Evolutionary conservation across 2,329 filamentous ascomycete species (phyloP).

Genomic region (Fusarium sp.): DNA sequence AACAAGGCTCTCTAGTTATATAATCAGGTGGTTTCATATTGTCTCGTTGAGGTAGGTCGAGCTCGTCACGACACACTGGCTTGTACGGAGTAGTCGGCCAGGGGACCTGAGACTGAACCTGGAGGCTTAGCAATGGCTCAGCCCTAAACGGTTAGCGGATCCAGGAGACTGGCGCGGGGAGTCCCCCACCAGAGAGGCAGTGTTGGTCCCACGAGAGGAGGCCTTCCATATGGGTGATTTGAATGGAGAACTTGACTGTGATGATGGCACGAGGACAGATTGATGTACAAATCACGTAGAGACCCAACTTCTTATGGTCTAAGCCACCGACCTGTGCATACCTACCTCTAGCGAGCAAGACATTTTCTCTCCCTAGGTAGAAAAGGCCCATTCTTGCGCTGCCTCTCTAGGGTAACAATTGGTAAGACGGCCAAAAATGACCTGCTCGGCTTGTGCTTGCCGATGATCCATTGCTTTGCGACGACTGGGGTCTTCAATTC

Average conservation of each 20-base stretch:
- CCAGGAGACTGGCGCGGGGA: conserved; percentile 26
- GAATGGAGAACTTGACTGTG: neutral
- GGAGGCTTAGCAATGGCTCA: conserved; percentile 27
- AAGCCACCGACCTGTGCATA: neutral
- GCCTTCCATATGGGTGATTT: neutral
- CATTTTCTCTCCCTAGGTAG: neutral
- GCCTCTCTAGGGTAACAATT: neutral
- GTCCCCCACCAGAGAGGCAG: conserved; percentile 29
- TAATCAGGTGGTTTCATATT: neutral
- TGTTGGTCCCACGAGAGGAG: conserved; percentile 6
- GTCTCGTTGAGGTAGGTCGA: neutral
- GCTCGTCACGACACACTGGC: neutral
- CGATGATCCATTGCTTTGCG: neutral
- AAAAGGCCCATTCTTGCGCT: neutral
- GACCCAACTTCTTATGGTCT: neutral
- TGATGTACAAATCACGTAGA: neutral
- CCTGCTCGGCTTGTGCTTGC: conserved; percentile 28
- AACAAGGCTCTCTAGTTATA: neutral
- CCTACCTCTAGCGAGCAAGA: neutral
- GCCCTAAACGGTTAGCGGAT: conserved; percentile 20
- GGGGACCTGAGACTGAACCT: neutral
- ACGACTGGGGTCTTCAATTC: conserved; percentile 4
- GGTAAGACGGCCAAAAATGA: conserved; percentile 6
- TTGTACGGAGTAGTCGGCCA: neutral
- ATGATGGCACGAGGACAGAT: neutral